Conservation (phyloP, 2,329 filamentous ascomycete species). For the Chalaropsis thielavioides region DNA sequence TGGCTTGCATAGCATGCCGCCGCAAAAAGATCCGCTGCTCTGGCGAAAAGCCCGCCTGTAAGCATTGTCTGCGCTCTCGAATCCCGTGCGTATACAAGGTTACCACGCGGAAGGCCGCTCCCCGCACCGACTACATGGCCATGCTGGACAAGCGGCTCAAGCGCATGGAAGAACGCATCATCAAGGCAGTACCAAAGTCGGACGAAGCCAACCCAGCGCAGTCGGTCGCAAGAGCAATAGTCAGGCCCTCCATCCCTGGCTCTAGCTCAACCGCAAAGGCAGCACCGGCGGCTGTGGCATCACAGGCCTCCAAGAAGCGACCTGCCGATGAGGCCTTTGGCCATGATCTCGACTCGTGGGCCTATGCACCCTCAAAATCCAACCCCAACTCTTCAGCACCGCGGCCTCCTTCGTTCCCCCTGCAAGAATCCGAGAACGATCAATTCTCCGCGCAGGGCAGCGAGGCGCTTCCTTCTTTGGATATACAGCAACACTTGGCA, state of each 20-base stretch:
- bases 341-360: conserved; percentile 68
- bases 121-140: conserved; percentile 95
- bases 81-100: conserved; percentile 98
- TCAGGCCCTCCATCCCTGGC: conserved; percentile 61
- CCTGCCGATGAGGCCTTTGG: conserved; percentile 78
- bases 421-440: conserved; percentile 55
- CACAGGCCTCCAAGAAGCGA: conserved; percentile 56
- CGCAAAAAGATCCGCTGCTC: conserved; percentile 97
- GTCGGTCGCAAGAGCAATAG: conserved; percentile 60
- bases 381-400: conserved; percentile 26
- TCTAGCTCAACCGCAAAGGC: conserved; percentile 14
- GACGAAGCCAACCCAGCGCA: conserved; percentile 39
- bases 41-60: conserved; percentile 93
- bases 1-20: conserved; percentile 90
- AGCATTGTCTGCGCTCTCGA: conserved; percentile 81
- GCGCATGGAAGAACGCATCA: conserved; percentile 94
- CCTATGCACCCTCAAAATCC: conserved; percentile 42
- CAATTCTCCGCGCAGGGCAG: conserved; percentile 67
- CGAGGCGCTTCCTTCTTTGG: conserved; percentile 67
- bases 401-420: neutral
- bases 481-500: conserved; percentile 83
- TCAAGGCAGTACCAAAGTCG: conserved; percentile 83
- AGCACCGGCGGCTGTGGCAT: conserved; percentile 28
- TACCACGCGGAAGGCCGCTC: conserved; percentile 83
- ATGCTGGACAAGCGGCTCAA: conserved; percentile 95